Evolutionary conservation across 495 filamentous ascomycete genomes (phyloP).

Genomic region (Lentithecium fluviatile): DNA sequence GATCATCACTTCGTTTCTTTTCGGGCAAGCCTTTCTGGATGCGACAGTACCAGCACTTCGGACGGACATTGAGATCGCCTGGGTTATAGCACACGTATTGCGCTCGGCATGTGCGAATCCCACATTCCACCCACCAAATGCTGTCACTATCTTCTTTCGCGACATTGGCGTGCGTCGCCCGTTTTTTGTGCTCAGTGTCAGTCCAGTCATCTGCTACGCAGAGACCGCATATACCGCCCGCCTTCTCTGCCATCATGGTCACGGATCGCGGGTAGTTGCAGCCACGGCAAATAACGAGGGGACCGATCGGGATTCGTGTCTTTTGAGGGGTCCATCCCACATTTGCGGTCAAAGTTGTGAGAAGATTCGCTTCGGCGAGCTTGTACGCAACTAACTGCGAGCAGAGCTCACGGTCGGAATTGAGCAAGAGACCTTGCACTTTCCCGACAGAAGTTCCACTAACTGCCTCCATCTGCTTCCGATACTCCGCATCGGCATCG

Average conservation of each 20-base stretch:
- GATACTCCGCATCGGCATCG: constrained; percentile 46
- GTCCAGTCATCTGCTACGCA: constrained; percentile 33
- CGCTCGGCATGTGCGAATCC: constrained; percentile 42
- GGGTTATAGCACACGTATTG: constrained; percentile 51
- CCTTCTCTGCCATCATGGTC: constrained; percentile 44
- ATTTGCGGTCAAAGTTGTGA: constrained; percentile 40
- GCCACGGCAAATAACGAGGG: no score
- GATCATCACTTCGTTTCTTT: neutral
- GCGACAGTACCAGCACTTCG: constrained; percentile 52
- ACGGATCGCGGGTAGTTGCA: constrained; percentile 47
- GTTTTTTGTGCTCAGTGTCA: constrained; percentile 11
- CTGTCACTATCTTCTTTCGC: neutral
- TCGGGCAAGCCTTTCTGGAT: neutral
- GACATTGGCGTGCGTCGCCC: constrained; percentile 39
- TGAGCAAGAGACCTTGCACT: constrained; percentile 27
- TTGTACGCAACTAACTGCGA: constrained; percentile 49
- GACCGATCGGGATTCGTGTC: no score
- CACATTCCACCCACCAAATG: constrained; percentile 49
- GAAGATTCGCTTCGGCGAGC: constrained; percentile 49
- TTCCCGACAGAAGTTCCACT: no score
- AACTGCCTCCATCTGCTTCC: constrained; percentile 10
- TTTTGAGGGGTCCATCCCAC: no score
- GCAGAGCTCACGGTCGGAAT: constrained; percentile 44
- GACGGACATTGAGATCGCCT: constrained; percentile 42
- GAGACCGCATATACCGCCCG: constrained; percentile 42